phyloP scores from a whole-genome alignment of 2,329 filamentous ascomycete species.

The Hypoxylon sp. region DNA sequence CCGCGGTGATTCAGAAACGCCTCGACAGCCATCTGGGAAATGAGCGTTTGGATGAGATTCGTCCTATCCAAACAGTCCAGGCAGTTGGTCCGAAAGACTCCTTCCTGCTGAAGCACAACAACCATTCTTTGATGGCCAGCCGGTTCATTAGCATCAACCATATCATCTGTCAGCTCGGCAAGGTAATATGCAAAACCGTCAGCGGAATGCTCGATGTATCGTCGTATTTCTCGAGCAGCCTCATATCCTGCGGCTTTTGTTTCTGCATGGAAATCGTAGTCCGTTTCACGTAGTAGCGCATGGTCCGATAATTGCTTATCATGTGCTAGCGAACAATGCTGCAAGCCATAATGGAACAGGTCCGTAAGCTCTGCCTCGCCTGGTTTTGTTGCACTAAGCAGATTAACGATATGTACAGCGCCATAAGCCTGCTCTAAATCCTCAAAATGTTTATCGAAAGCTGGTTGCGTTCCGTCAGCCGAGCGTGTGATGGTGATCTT shows the following conservation, averaged over 20 bases:
- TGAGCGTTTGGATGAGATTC: constrained; percentile 94
- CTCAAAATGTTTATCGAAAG: constrained; percentile 95
- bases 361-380: constrained; percentile 87
- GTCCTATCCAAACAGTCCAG: constrained; percentile 96
- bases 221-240: constrained; percentile 85
- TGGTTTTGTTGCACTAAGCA: constrained; percentile 90
- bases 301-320: constrained; percentile 74
- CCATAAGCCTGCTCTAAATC: constrained; percentile 89
- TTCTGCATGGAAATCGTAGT: constrained; percentile 97
- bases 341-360: constrained; percentile 83
- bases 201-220: constrained; percentile 81
- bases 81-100: constrained; percentile 96
- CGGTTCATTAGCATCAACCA: constrained; percentile 56
- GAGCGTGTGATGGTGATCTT: constrained; percentile 94
- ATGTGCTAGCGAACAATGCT: constrained; percentile 77
- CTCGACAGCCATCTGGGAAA: constrained; percentile 93
- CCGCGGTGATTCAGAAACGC: constrained; percentile 81
- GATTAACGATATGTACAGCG: constrained; percentile 90
- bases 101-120: constrained; percentile 89
- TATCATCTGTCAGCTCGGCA: constrained; percentile 76
- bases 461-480: constrained; percentile 89
- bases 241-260: constrained; percentile 92
- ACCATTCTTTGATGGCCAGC: constrained; percentile 63
- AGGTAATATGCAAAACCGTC: constrained; percentile 95
- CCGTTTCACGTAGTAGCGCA: constrained; percentile 81